These are phyloP conservation scores for Mucor sp. DNA, from an alignment of 371 early-diverging fungal genomes.

Conservation along the genomic window DNA sequence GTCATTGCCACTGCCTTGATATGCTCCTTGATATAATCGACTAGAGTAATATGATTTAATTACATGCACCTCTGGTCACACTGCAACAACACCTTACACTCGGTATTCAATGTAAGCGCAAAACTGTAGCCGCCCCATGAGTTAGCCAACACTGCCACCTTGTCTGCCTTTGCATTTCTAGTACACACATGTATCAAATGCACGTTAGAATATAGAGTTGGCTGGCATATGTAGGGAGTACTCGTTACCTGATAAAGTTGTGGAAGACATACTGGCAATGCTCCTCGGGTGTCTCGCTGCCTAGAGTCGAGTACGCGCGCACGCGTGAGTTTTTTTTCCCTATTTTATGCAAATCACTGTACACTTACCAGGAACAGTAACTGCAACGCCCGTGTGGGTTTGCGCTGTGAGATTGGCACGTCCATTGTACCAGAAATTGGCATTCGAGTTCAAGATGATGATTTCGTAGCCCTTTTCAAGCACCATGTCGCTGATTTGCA, in stretches of 20 bases:
- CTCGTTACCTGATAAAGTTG: constrained; percentile 36
- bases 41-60: constrained; percentile 12
- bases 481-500: constrained; percentile 27
- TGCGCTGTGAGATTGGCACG: constrained; percentile 21
- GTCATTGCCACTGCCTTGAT: constrained; percentile 38
- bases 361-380: constrained; percentile 21
- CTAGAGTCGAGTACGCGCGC: constrained; percentile 17
- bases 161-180: constrained; percentile 31
- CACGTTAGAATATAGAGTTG: neutral
- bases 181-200: neutral
- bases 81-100: constrained; percentile 24
- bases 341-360: neutral
- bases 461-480: constrained; percentile 43
- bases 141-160: constrained; percentile 33
- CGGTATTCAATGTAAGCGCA: constrained; percentile 32
- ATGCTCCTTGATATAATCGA: constrained; percentile 34
- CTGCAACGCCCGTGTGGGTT: constrained; percentile 5
- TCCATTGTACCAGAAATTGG: constrained; percentile 43
- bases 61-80: neutral
- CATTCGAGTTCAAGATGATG: constrained; percentile 49
- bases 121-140: constrained; percentile 48
- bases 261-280: constrained; percentile 46
- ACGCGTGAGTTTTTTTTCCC: neutral
- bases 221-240: neutral
- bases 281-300: constrained; percentile 40